These are phyloP conservation scores for Neoascochyta sp. DNA, from an alignment of 2,329 filamentous ascomycete species.

Conservation along the genomic window DNA sequence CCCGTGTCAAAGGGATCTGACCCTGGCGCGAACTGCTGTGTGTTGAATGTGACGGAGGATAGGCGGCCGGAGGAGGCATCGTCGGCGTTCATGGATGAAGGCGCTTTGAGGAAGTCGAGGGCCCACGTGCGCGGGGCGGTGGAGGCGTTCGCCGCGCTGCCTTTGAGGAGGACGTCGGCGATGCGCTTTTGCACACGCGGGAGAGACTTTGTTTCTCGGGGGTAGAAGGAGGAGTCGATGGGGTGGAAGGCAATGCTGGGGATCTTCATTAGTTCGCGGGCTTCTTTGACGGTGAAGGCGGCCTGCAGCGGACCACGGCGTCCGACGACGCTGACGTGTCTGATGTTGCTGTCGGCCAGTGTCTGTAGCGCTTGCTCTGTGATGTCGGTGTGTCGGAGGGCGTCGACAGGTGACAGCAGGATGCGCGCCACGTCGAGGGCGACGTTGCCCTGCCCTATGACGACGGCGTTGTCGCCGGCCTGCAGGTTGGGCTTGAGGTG, in stretches of 20 bases:
- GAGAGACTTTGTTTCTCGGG: slow-evolving; percentile 63
- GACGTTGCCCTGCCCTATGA: slow-evolving; percentile 95
- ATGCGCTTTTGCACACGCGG: slow-evolving; percentile 73
- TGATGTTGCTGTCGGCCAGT: slow-evolving; percentile 69
- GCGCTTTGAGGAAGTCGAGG: slow-evolving; percentile 79
- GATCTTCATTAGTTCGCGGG: slow-evolving; percentile 80
- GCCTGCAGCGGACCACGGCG: slow-evolving; percentile 87
- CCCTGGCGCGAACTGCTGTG: slow-evolving; percentile 38
- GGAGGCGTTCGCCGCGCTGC: slow-evolving; percentile 53
- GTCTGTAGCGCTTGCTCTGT: slow-evolving; percentile 75
- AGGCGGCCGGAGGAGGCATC: slow-evolving; percentile 47
- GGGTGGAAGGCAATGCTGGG: slow-evolving; percentile 67
- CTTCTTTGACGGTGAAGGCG: slow-evolving; percentile 92
- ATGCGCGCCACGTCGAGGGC: slow-evolving; percentile 90
- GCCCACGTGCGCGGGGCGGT: slow-evolving; percentile 69
- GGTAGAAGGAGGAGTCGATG: slow-evolving; percentile 63
- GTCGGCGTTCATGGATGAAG: slow-evolving; percentile 60
- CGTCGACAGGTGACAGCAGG: slow-evolving; percentile 70
- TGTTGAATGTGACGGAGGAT: slow-evolving; percentile 64
- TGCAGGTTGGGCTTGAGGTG: slow-evolving; percentile 69
- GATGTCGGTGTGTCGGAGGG: slow-evolving; percentile 80
- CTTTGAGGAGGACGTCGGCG: slow-evolving; percentile 76
- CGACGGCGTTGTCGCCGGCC: slow-evolving; percentile 73
- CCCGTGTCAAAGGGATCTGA: slow-evolving; percentile 49
- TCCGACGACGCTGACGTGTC: slow-evolving; percentile 80